Conservation (phyloP, 1,284 basidiomycete genomes). For the Hemileia vastatrix region DNA sequence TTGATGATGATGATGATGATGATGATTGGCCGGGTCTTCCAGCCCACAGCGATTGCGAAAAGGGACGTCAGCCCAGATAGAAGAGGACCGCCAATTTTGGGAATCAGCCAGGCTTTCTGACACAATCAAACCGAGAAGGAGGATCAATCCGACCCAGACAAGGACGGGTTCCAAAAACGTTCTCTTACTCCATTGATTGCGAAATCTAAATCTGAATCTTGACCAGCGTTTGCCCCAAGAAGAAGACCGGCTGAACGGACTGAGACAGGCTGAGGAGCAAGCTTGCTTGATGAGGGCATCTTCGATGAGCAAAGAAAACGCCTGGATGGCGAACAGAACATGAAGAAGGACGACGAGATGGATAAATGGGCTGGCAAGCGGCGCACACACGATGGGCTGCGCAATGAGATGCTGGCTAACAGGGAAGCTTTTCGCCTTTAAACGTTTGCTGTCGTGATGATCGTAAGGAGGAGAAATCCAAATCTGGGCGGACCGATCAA, state of each 20-base stretch:
- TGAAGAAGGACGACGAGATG: conserved; percentile 20
- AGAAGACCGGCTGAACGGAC: neutral
- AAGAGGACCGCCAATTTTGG: neutral
- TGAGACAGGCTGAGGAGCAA: neutral
- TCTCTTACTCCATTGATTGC: conserved; percentile 16
- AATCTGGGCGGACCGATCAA: neutral
- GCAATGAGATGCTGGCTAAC: neutral
- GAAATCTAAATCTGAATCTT: conserved; percentile 7
- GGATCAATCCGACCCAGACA: conserved; percentile 3
- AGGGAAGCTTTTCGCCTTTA: neutral
- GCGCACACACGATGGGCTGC: conserved; percentile 6
- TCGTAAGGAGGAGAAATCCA: neutral
- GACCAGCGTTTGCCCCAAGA: conserved; percentile 19
- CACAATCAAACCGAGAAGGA: neutral
- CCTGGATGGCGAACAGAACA: conserved; percentile 11
- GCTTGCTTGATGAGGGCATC: conserved; percentile 21
- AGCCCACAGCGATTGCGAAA: conserved; percentile 2
- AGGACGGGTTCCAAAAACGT: conserved; percentile 14
- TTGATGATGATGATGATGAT: neutral
- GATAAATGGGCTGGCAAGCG: conserved; percentile 12
- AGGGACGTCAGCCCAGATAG: conserved; percentile 15
- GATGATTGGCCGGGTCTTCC: neutral
- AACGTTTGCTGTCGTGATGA: too few relatives aligned
- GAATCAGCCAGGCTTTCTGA: conserved; percentile 3
- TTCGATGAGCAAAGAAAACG: conserved; percentile 14